Base-by-base conservation (phyloP, 2,329 filamentous ascomycete species). In the Sphaerulina musiva region DNA sequence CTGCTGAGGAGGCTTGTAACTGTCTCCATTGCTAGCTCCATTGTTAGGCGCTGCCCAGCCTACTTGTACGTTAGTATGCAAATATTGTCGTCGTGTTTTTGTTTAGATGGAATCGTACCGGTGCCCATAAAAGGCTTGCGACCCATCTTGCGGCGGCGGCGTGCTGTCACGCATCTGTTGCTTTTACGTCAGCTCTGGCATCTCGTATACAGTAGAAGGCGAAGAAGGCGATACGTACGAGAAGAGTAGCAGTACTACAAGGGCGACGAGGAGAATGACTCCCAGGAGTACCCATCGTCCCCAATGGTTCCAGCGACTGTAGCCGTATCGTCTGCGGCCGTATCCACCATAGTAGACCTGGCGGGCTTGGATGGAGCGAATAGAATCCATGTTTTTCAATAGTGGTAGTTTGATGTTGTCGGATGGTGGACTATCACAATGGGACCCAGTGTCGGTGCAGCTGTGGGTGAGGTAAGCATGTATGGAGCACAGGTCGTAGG, bases 201-300 rank as follows among this genome's bases (percentile, higher is more conserved):
- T 38, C 8, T 44, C 42, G 29, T 17, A 11, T 4, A 20, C 56
- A 56, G 36, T 14, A 34, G 6, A 11, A 39, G 20, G 4, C 3
- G 6, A 34, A 5, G 40, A 40, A 10, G 12, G 31, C 41, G 20
- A 6, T 10, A 58, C 58, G 48, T 57, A 60, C 58, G 54, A 51
- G 23, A 58, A 58, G 9, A 58, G 42, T 11, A 60, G 38, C 29
- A 56, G 36, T 23, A 53, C 34, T 9, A 60, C 32, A 32, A 60
- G 26, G 4, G 54, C 58, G 8, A 47, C 45, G 14, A 14, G 40
- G 34, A 60, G 10, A 12, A 60, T 51, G 2, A 53, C 45, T 38
- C 46, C 58, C 4, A 60, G 48, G 29, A 60, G 38, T 1, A 60
- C 53, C 58, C 58, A 60, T 53, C 58, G 23, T 31, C 58, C 58